Conservation (phyloP, 768 basidiomycete species). For the Daedalea quercina region DNA sequence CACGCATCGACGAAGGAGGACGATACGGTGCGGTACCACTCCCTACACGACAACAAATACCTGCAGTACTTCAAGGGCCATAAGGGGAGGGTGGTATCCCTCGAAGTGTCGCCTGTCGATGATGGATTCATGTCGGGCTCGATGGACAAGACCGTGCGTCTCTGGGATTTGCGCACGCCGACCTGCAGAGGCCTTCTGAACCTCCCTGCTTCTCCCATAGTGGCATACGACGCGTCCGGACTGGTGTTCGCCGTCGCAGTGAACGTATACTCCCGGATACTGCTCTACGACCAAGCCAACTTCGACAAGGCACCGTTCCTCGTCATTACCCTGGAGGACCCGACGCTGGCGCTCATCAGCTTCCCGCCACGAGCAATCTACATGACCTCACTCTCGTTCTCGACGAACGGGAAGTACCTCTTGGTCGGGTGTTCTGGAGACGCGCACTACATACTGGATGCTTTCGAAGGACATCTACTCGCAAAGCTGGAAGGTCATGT, state of each 20-base stretch:
- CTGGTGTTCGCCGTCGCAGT: conserved; percentile 84
- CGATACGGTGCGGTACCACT: conserved; percentile 92
- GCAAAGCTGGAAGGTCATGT: conserved; percentile 81
- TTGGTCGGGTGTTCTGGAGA: conserved; percentile 90
- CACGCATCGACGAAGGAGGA: conserved; percentile 95
- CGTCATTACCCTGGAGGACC: conserved; percentile 76
- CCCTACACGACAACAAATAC: conserved; percentile 94
- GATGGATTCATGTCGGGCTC: conserved; percentile 96
- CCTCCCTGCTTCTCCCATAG: conserved; percentile 66
- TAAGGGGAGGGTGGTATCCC: conserved; percentile 78
- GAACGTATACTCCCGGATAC: conserved; percentile 74
- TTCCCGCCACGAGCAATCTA: conserved; percentile 84
- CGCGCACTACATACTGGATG: conserved; percentile 90
- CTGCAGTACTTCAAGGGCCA: conserved; percentile 95
- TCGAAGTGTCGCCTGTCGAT: conserved; percentile 88
- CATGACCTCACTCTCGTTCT: conserved; percentile 90
- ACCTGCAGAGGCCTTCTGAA: conserved; percentile 73
- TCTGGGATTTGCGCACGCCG: conserved; percentile 89
- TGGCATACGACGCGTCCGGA: conserved; percentile 80
- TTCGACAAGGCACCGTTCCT: conserved; percentile 92
- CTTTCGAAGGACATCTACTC: conserved; percentile 78
- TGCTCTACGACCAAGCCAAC: conserved; percentile 80
- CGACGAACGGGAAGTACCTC: conserved; percentile 83
- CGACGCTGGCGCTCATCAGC: conserved; percentile 62
- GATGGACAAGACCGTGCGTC: conserved; percentile 87